phyloP scores from a whole-genome alignment of 768 basidiomycete species.

The Galerina sulciceps region DNA sequence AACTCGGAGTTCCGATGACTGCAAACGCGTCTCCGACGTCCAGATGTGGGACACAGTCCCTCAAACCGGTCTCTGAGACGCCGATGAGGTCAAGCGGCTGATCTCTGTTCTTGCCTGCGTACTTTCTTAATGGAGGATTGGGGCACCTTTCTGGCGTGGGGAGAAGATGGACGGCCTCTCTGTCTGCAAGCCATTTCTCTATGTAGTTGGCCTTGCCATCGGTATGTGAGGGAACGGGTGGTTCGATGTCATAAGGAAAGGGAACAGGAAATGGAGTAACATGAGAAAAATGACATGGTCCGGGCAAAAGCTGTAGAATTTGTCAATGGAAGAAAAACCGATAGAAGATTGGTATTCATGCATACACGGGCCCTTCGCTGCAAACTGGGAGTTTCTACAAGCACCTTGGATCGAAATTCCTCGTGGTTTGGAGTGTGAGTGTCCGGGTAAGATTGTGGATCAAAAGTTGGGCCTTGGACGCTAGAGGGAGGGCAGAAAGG shows the following conservation, averaged over 20 bases:
- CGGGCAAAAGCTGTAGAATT: constrained; percentile 43
- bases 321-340: neutral
- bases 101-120: constrained; percentile 52
- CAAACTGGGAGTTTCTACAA: constrained; percentile 58
- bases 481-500: constrained; percentile 54
- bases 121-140: constrained; percentile 47
- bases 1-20: constrained; percentile 62
- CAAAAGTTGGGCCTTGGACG: constrained; percentile 42
- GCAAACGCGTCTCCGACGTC: constrained; percentile 86
- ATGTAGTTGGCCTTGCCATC: constrained; percentile 60
- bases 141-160: constrained; percentile 23
- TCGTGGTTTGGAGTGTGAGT: constrained; percentile 52
- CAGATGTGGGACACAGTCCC: constrained; percentile 82
- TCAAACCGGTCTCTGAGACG: constrained; percentile 66
- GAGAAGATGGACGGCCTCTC: constrained; percentile 56
- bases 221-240: constrained; percentile 43
- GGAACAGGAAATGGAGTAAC: constrained; percentile 80
- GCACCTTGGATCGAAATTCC: constrained; percentile 54
- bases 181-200: constrained; percentile 74
- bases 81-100: constrained; percentile 68
- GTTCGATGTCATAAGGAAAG: constrained; percentile 81
- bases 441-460: constrained; percentile 61
- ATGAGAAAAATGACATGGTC: constrained; percentile 74
- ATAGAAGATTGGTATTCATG: neutral
- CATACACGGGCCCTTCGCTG: constrained; percentile 68